Conservation (phyloP, 176 grass and related monocot species). For the Zoysia japonica region DNA sequence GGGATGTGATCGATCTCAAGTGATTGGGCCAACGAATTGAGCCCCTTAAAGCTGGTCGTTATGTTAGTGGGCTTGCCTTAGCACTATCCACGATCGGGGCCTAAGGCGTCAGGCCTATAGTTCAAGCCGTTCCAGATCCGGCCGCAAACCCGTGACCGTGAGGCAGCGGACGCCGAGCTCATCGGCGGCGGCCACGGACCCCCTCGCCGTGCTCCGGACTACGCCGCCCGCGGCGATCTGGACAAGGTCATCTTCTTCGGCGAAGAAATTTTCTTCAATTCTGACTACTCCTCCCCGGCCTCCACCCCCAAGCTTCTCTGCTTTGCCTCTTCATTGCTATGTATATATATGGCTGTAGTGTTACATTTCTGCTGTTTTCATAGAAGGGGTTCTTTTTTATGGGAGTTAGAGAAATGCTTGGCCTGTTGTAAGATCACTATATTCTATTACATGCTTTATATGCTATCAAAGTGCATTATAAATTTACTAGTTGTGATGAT, state of each 20-base stretch:
- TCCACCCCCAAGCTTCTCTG: constrained; percentile 25
- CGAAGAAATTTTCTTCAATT: constrained; percentile 74
- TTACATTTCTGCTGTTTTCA: neutral
- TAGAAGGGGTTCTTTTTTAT: no score
- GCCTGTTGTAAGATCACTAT: neutral
- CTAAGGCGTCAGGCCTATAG: no score
- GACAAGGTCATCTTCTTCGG: constrained; percentile 63
- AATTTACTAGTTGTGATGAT: no score
- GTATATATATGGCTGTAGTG: no score
- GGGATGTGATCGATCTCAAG: no score
- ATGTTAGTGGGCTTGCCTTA: no score
- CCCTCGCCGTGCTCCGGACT: constrained; percentile 87
- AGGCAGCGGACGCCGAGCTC: neutral
- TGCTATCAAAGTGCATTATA: neutral
- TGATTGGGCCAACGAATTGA: no score
- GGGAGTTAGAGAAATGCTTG: no score
- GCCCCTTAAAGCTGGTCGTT: no score
- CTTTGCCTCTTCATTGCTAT: no score
- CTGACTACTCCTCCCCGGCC: constrained; percentile 73
- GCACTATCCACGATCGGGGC: no score
- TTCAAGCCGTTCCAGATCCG: no score
- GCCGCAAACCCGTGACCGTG: neutral
- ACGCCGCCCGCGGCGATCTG: constrained; percentile 66
- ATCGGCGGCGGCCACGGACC: constrained; percentile 55
- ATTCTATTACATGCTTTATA: neutral